Evolutionary conservation across 164 flowering plant genomes (phyloP).

Genomic region (Tinospora cordifolia): DNA sequence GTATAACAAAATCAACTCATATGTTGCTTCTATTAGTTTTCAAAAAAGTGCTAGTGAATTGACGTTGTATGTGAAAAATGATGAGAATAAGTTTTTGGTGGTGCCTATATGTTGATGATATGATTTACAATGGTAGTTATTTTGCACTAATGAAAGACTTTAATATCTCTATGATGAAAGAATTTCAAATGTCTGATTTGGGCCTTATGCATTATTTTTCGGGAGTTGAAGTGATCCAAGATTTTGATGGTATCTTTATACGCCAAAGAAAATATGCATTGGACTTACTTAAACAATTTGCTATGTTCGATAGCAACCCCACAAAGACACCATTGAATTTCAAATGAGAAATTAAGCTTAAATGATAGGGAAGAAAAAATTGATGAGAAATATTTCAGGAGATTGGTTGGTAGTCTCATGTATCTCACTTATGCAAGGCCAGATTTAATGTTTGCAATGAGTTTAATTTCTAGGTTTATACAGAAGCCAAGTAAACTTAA

Average conservation of each 20-base stretch:
- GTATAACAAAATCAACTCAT: not conserved
- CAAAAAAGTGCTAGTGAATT: not conserved
- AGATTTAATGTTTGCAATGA: not conserved
- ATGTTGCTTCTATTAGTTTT: no score
- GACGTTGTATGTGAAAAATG: not conserved
- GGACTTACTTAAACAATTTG: not conserved
- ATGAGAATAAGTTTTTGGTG: not conserved
- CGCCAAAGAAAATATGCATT: slow-evolving; percentile 1
- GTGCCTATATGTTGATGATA: not conserved
- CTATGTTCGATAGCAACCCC: not conserved
- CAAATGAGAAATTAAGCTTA: no score
- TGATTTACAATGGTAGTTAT: not conserved
- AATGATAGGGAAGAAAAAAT: not conserved
- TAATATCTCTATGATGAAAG: slow-evolving; percentile 2
- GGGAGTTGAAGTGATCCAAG: not conserved
- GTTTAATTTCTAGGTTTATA: not conserved
- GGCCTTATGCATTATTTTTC: not conserved
- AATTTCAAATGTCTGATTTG: not conserved
- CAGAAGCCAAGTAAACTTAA: not conserved
- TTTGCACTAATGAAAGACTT: not conserved
- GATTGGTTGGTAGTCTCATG: not conserved
- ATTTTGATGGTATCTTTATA: not conserved
- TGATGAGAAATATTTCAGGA: not conserved
- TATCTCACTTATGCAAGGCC: slow-evolving; percentile 1
- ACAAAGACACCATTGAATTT: not conserved